Conservation (phyloP, 805 yeast genomes). For the Starmera pachycereana region DNA sequence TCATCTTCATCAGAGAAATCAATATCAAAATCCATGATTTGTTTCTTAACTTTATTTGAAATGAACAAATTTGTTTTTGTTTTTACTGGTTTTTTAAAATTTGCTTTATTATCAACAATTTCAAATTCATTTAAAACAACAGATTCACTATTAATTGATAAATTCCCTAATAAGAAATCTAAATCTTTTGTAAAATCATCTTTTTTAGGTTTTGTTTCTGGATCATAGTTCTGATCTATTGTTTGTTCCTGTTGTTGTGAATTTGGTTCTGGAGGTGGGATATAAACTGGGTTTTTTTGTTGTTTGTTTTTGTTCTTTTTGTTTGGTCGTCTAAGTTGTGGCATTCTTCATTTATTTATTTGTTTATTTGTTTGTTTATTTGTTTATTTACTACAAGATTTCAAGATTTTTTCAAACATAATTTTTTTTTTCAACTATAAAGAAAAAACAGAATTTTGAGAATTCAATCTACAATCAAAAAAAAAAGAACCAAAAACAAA, state of each 20-base stretch:
- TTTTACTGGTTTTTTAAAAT: not conserved
- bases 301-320: not conserved
- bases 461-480: too few relatives aligned
- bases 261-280: constrained; percentile 5
- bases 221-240: constrained; percentile 5
- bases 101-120: not conserved
- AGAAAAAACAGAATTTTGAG: too few relatives aligned
- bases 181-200: constrained; percentile 13
- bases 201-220: constrained; percentile 6
- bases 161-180: constrained; percentile 6
- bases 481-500: too few relatives aligned
- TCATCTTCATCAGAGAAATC: constrained; percentile 6
- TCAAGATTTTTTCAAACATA: too few relatives aligned
- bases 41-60: constrained; percentile 6
- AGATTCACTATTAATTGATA: not conserved
- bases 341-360: not conserved
- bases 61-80: not conserved
- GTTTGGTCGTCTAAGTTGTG: not conserved
- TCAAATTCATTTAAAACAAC: not conserved
- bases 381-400: too few relatives aligned
- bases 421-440: too few relatives aligned
- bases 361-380: not conserved
- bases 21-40: constrained; percentile 13
- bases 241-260: not conserved
- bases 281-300: constrained; percentile 1